Conservation (phyloP, 192 early-diverging fungal genomes). For the Lobosporangium transversale region DNA sequence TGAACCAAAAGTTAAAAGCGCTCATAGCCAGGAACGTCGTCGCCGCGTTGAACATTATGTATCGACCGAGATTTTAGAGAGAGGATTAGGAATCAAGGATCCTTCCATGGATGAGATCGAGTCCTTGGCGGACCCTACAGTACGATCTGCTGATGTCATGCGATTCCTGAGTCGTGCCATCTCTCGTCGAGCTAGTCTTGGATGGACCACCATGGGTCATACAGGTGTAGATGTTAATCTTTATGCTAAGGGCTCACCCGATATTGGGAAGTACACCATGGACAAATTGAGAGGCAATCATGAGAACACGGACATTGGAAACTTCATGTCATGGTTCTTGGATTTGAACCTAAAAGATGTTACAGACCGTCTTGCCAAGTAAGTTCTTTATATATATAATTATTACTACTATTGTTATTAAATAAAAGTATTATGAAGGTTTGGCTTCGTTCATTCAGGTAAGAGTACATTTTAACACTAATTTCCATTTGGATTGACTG, state of each 20-base stretch:
- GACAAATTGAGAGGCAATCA: constrained; percentile 62
- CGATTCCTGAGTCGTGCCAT: constrained; percentile 20
- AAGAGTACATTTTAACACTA: neutral
- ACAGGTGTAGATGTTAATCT: constrained; percentile 94
- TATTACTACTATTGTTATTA: no score
- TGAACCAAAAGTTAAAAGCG: constrained; percentile 2
- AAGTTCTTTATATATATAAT: constrained; percentile 8
- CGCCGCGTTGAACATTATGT: constrained; percentile 34
- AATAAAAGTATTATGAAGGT: no score
- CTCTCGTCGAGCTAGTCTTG: constrained; percentile 15
- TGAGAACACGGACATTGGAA: constrained; percentile 77
- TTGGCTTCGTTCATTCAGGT: no score
- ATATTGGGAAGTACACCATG: constrained; percentile 36
- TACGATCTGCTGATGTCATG: constrained; percentile 4
- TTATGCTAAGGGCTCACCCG: constrained; percentile 63
- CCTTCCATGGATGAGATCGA: constrained; percentile 69
- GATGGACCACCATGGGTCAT: constrained; percentile 92
- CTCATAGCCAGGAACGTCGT: constrained; percentile 1
- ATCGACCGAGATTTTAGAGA: constrained; percentile 66
- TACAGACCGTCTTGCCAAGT: constrained; percentile 56
- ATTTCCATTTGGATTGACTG: neutral
- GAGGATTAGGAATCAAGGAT: constrained; percentile 79
- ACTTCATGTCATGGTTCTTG: constrained; percentile 64
- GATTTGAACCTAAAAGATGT: constrained; percentile 58
- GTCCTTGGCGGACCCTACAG: constrained; percentile 46